Evolutionary conservation across 768 basidiomycete genomes (phyloP).

Genomic region (Omphalotus guepiniiformis): DNA sequence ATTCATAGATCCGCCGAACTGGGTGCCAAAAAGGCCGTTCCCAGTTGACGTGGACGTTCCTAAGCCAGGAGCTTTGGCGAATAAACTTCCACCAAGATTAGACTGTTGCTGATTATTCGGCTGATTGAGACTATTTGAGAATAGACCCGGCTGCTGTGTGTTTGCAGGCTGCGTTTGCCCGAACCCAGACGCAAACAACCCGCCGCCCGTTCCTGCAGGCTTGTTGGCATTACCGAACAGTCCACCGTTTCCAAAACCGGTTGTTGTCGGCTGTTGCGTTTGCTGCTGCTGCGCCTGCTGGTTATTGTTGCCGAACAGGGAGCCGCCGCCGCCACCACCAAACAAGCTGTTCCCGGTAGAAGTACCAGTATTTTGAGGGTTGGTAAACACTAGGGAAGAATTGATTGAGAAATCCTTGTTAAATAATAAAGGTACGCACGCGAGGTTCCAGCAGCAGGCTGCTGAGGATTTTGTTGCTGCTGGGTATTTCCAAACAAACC

Average conservation of each 20-base stretch:
- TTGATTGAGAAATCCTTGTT: not conserved
- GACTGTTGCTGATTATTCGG: slow-evolving; percentile 33
- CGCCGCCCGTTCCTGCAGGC: slow-evolving; percentile 26
- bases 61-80: slow-evolving; percentile 48
- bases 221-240: slow-evolving; percentile 45
- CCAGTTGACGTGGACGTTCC: slow-evolving; percentile 38
- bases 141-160: slow-evolving; percentile 25
- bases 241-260: slow-evolving; percentile 22
- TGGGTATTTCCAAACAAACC: slow-evolving; percentile 31
- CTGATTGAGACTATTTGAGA: slow-evolving; percentile 51
- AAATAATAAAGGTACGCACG: slow-evolving; percentile 22
- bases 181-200: slow-evolving; percentile 31
- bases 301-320: slow-evolving; percentile 27
- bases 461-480: slow-evolving; percentile 34
- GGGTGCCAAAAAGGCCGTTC: slow-evolving; percentile 37
- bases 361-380: slow-evolving; percentile 21
- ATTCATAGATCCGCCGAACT: slow-evolving; percentile 26
- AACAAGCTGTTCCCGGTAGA: slow-evolving; percentile 28
- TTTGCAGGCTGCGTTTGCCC: slow-evolving; percentile 35
- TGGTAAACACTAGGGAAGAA: slow-evolving; percentile 32
- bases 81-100: slow-evolving; percentile 45
- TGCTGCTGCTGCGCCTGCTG: slow-evolving; percentile 34
- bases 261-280: slow-evolving; percentile 28
- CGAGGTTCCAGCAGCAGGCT: slow-evolving; percentile 28
- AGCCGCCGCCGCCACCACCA: slow-evolving; percentile 26